Evolutionary conservation across 2,329 filamentous ascomycete genomes (phyloP).

Genomic region (Fusarium siculi): DNA sequence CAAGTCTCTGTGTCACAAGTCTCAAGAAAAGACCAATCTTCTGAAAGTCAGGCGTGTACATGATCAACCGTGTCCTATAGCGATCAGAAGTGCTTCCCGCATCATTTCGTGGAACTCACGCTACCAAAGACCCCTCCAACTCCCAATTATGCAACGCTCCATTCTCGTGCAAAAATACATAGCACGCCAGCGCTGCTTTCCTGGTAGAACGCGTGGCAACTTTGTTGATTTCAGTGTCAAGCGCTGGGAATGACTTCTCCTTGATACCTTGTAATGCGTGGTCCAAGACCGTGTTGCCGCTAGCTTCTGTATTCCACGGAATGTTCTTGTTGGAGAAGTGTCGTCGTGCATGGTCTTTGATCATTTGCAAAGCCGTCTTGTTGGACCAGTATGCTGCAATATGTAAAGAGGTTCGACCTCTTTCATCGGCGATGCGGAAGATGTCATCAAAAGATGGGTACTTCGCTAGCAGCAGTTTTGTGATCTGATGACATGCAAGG

Average conservation of each 20-base stretch:
- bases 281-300: not conserved
- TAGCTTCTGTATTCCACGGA: not conserved
- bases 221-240: not conserved
- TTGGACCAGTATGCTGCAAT: not conserved
- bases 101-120: accelerated
- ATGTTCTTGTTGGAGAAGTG: not conserved
- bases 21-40: not conserved
- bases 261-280: not conserved
- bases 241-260: accelerated
- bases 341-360: not conserved
- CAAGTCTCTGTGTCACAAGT: not conserved
- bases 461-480: not conserved
- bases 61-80: not conserved
- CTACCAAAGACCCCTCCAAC: not conserved
- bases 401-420: accelerated
- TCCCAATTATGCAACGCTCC: not conserved
- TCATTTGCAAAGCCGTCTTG: not conserved
- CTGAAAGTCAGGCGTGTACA: not conserved
- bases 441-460: not conserved
- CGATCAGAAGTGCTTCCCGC: accelerated
- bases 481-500: not conserved
- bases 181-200: not conserved
- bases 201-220: accelerated
- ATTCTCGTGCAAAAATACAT: not conserved
- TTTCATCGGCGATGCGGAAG: not conserved